Evolutionary conservation across 2,329 filamentous ascomycete genomes (phyloP).

Genomic region (Lanzia echinophila): DNA sequence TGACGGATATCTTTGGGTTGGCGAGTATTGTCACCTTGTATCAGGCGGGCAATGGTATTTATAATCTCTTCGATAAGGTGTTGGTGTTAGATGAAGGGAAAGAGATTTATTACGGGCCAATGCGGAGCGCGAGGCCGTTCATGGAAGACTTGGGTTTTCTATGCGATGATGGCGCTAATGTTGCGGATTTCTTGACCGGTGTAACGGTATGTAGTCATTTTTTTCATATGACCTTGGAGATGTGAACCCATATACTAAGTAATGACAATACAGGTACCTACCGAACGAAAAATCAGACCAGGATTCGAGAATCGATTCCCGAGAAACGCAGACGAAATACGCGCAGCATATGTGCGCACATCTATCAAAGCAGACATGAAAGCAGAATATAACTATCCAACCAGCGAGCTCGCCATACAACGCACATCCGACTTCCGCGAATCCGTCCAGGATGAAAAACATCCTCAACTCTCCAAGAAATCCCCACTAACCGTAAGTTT

Average conservation of each 20-base stretch:
- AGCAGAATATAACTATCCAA: constrained; percentile 51
- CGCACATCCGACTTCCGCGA: constrained; percentile 45
- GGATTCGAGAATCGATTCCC: constrained; percentile 39
- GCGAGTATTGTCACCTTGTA: constrained; percentile 59
- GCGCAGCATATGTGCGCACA: constrained; percentile 45
- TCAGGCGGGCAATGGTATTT: constrained; percentile 64
- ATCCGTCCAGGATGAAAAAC: constrained; percentile 47
- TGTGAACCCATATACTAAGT: background rate
- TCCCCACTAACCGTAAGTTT: constrained; percentile 53
- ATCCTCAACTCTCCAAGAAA: constrained; percentile 43
- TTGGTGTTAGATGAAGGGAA: constrained; percentile 60
- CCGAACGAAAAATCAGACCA: constrained; percentile 55
- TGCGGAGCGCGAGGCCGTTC: constrained; percentile 51
- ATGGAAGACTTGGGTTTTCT: constrained; percentile 60
- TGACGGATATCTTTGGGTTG: constrained; percentile 56
- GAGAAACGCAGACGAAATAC: constrained; percentile 39
- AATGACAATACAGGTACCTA: constrained; percentile 31
- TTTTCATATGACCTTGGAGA: no score
- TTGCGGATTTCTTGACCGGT: constrained; percentile 60
- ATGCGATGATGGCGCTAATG: constrained; percentile 54
- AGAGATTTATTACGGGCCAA: constrained; percentile 58
- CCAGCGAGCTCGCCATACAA: constrained; percentile 38
- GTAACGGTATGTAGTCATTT: constrained; percentile 24
- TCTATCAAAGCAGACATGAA: constrained; percentile 44
- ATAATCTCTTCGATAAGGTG: constrained; percentile 64